Evolutionary conservation across 805 yeast genomes (phyloP).

Genomic region (Geotrichum ghanense): DNA sequence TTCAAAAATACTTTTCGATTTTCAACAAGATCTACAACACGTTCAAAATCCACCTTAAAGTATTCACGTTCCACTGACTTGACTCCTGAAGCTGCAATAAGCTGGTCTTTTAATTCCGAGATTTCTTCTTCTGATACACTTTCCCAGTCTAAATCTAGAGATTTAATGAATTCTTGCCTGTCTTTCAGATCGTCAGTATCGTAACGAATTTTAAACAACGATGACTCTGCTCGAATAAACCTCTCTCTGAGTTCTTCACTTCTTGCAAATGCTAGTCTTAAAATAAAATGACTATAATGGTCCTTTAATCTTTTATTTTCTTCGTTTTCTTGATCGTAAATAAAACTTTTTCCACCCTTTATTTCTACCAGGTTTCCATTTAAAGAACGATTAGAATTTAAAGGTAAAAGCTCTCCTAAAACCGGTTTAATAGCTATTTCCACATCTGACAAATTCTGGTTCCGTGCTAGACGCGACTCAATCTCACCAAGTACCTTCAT

Average conservation of each 20-base stretch:
- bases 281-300: constrained; percentile 81
- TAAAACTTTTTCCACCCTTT: constrained; percentile 17
- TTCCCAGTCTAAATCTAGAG: constrained; percentile 61
- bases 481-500: constrained; percentile 73
- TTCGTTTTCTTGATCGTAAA: constrained; percentile 1
- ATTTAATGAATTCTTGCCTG: constrained; percentile 56
- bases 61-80: constrained; percentile 46
- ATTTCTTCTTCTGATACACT: constrained; percentile 56
- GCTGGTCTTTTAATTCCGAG: constrained; percentile 31
- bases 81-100: constrained; percentile 28
- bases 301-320: constrained; percentile 70
- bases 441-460: constrained; percentile 51
- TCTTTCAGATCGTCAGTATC: constrained; percentile 50
- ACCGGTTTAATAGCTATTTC: constrained; percentile 56
- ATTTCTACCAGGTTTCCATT: constrained; percentile 2
- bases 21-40: constrained; percentile 66
- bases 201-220: constrained; percentile 65
- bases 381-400: constrained; percentile 27
- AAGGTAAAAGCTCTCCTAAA: constrained; percentile 53
- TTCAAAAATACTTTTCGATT: constrained; percentile 57
- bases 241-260: constrained; percentile 66
- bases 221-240: constrained; percentile 66
- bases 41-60: constrained; percentile 80
- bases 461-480: constrained; percentile 60
- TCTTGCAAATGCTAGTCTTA: constrained; percentile 83